Conservation (phyloP, 148 eudicot species). For the Heliamphora exappendiculata region DNA sequence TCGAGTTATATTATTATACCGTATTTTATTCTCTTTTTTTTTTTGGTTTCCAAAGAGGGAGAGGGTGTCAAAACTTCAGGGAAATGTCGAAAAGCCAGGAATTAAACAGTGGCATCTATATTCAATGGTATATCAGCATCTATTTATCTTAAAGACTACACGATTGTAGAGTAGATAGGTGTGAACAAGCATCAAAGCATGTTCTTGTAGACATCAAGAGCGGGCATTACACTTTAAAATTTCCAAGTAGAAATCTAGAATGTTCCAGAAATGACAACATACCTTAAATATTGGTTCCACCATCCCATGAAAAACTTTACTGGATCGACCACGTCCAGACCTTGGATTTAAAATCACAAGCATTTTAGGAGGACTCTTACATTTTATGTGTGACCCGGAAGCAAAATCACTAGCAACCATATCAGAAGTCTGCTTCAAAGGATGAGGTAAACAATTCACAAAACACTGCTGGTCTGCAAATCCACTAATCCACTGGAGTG, state of each 20-base stretch:
- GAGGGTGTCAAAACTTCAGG: not conserved
- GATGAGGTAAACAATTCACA: constrained; percentile 87
- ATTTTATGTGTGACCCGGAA: constrained; percentile 57
- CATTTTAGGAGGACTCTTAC: constrained; percentile 85
- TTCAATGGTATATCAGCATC: not conserved
- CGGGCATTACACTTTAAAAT: not conserved
- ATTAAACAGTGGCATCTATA: not conserved
- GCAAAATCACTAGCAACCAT: constrained; percentile 48
- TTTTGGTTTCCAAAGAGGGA: not conserved
- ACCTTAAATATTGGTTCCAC: constrained; percentile 98
- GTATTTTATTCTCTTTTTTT: not conserved
- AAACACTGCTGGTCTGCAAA: constrained; percentile 97
- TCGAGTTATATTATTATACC: not conserved
- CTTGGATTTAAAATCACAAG: constrained; percentile 91
- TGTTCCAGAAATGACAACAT: constrained; percentile 20
- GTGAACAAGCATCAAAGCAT: not conserved
- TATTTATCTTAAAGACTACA: constrained; percentile 2
- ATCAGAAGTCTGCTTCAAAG: constrained; percentile 74
- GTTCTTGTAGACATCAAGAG: not conserved
- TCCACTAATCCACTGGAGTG: constrained; percentile 83
- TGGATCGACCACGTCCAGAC: constrained; percentile 92
- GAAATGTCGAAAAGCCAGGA: not conserved
- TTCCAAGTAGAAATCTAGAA: not conserved
- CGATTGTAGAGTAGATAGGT: not conserved
- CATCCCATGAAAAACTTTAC: constrained; percentile 75